A percentile compares a stretch with the other conserved stretches of the same genome.
phyloP scores from a whole-genome alignment of 2,329 filamentous ascomycete genomes.

The Paraconiothyrium sp. region DNA sequence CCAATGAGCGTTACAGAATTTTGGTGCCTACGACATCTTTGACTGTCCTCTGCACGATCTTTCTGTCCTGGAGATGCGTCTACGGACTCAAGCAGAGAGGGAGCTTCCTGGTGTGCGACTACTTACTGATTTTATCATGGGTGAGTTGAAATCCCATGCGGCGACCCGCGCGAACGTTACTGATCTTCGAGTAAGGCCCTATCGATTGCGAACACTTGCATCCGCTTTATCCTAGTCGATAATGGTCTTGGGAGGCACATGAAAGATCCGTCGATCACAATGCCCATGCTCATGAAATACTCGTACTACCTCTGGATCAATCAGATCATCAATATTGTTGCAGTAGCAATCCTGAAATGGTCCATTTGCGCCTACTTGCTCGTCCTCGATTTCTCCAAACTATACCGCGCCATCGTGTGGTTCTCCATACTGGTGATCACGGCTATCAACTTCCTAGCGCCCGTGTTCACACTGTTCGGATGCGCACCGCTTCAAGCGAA shows the following conservation, averaged over 20 bases:
- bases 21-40: constrained; percentile 32
- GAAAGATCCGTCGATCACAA: constrained; percentile 31
- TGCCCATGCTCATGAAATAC: constrained; percentile 28
- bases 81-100: constrained; percentile 31
- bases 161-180: constrained; percentile 18
- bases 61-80: constrained; percentile 35
- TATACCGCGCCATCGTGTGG: constrained; percentile 39
- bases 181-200: constrained; percentile 21
- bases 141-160: constrained; percentile 26
- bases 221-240: constrained; percentile 29
- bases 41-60: constrained; percentile 31
- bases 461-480: constrained; percentile 35
- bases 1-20: constrained; percentile 32
- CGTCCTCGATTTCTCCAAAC: constrained; percentile 38
- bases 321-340: constrained; percentile 40
- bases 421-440: constrained; percentile 38
- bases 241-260: constrained; percentile 35
- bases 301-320: constrained; percentile 36
- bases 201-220: constrained; percentile 27
- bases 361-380: constrained; percentile 43
- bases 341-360: constrained; percentile 41
- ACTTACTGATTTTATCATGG: constrained; percentile 38
- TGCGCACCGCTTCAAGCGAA: constrained; percentile 39
- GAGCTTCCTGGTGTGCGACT: constrained; percentile 36
- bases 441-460: constrained; percentile 38